Base-by-base conservation (phyloP, 2,329 filamentous ascomycete species). In the Alternaria solani region DNA sequence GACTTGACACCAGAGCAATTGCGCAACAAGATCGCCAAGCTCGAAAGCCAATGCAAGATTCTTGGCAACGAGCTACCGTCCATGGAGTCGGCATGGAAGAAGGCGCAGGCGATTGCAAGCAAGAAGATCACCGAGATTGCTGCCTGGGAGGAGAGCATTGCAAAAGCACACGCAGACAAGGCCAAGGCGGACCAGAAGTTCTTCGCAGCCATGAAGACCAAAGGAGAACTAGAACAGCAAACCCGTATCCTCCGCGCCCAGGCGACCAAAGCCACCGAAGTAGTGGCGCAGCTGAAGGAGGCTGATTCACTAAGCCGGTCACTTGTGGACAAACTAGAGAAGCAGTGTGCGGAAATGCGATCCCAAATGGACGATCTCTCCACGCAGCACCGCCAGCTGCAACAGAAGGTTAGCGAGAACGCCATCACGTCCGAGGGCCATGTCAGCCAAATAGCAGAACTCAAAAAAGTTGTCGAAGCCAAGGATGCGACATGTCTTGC, bases 111-210 rank as follows among this genome's bases (percentile, higher is more conserved):
- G 23, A 80, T 97, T 59, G 93, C 93, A 7, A 89, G 90, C 52
- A 94, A 93, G 81, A 98, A 97, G 79, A 88, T 96, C 34, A 86
- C 90, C 70, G 93, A 97, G 63, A 88, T 91, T 53, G 82, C 85
- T 6, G 84, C 86, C 4, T 82, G 93, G 74, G 94, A 98, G 80
- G 93, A 97, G 57, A 91, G 90, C 63, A 83, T 94, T 38, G 82
- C 87, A 18, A 84, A 91, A 25, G 81, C 96, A 20, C 88, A 87
- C 41, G 92, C 93, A 0, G 93, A 99, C 79, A 99, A 99, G 82
- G 89, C 90, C 66, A 98, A 97, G 79, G 94, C 94, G 1, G 95
- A 99, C 73, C 94, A 98, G 75, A 98, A 98, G 79, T 99, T 96
- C 76, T 98, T 98, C 78, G 92, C 92, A 1, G 93, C 94, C 8